These are phyloP conservation scores for Earliella scabrosa DNA, from an alignment of 1,284 basidiomycete species.

Conservation along the genomic window DNA sequence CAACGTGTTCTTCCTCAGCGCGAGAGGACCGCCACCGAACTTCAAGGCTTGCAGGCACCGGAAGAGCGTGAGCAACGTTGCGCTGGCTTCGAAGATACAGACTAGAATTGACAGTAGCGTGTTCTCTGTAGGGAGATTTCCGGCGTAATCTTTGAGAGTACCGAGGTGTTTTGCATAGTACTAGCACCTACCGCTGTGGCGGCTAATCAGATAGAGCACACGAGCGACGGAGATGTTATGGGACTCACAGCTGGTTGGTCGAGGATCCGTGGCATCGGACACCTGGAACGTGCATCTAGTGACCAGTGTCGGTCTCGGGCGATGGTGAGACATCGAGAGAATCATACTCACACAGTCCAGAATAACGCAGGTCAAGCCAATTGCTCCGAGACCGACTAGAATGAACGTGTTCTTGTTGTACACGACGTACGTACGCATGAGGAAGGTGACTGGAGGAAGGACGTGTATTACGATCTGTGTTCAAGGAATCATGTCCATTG, in stretches of 20 bases:
- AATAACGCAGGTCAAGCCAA: constrained; percentile 34
- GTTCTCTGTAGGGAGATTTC: constrained; percentile 23
- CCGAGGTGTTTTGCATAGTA: too few relatives aligned
- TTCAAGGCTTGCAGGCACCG: constrained; percentile 34
- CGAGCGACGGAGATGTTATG: not conserved
- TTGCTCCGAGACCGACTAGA: constrained; percentile 29
- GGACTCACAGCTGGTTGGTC: constrained; percentile 17
- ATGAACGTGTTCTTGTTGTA: constrained; percentile 32
- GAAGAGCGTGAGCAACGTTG: constrained; percentile 33
- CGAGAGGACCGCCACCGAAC: constrained; percentile 20
- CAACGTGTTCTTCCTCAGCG: constrained; percentile 29
- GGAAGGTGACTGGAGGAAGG: constrained; percentile 33
- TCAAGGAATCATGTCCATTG: not conserved
- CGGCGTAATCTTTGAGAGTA: too few relatives aligned
- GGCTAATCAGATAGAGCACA: not conserved
- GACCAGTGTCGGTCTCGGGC: constrained; percentile 18
- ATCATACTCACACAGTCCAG: constrained; percentile 35
- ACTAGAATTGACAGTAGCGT: constrained; percentile 36
- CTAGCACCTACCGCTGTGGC: not conserved
- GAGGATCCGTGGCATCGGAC: constrained; percentile 24
- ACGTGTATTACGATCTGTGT: not conserved
- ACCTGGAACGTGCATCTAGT: constrained; percentile 27
- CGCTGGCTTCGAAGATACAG: constrained; percentile 33
- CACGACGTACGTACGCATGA: constrained; percentile 38
- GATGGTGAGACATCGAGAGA: not conserved